Base-by-base conservation (phyloP, 495 filamentous ascomycete species). In the Penicillium atrosanguineum region DNA sequence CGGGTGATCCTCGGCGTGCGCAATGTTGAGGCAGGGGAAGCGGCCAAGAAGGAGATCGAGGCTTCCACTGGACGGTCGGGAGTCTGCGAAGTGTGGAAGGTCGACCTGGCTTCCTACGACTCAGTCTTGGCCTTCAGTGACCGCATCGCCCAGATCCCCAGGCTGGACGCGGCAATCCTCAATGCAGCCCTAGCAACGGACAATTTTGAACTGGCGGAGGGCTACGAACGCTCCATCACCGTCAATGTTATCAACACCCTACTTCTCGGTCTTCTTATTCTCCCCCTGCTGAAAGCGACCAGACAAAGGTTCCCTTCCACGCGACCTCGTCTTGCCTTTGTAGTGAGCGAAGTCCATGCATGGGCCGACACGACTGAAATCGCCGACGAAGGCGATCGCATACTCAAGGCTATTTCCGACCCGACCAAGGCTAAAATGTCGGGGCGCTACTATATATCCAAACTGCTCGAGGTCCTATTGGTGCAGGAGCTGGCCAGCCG, bases 1-100 rank as follows among this genome's bases (percentile, higher is more conserved):
- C 69, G 64, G 48, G 69, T 86, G 7, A 79, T 86, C 52, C 59
- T 87, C 0, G 82, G 72, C 4, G 81, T 83, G 1, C 81, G 83
- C 14, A 79, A 72, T 43, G 45, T 69, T 0, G 43, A 56, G 1
- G 78, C 76, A 18, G 84, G 83, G 2, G 54, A 79, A 23, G 63
- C 36, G 0, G 81, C 76, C 7, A 63, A 61, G 21, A 29, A 62
- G 18, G 52, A 67, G 0, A 69, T 76, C 21, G 70, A 69, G 31
- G 23, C 51, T 7, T 60, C 60, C 0, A 64, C 65, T 7, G 57
- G 69, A 9, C 69, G 73, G 4, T 48, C 60, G 1, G 71, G 69
- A 9, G 69, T 59, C 3, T 74, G 70, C 26, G 72, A 84, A 43
- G 79, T 85, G 12, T 83, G 81, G 77, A 62, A 73, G 23, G 60